phyloP scores from a whole-genome alignment of 192 early-diverging fungal species.

The Spizellomyces sp. region DNA sequence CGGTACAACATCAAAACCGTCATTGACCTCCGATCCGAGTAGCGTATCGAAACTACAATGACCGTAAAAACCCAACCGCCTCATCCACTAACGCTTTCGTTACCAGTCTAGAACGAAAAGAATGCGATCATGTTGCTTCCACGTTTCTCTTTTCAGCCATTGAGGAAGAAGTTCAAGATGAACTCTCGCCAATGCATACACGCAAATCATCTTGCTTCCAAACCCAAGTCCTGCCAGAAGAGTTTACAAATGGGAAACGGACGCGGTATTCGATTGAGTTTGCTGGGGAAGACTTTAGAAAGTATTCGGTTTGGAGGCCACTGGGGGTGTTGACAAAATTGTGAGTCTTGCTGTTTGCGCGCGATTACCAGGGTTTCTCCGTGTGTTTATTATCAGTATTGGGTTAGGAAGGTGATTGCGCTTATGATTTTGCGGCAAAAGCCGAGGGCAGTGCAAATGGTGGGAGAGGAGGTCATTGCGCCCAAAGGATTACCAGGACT shows the following conservation, averaged over 20 bases:
- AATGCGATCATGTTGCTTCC: constrained; percentile 29
- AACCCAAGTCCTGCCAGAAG: constrained; percentile 1
- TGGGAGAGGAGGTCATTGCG: constrained; percentile 30
- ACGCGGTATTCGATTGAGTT: constrained; percentile 37
- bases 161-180: constrained; percentile 20
- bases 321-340: constrained; percentile 13
- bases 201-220: neutral
- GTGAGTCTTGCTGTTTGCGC: constrained; percentile 2
- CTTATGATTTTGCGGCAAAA: constrained; percentile 37
- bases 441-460: constrained; percentile 24
- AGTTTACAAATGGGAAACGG: constrained; percentile 9
- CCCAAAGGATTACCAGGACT: constrained; percentile 45
- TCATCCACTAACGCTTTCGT: neutral
- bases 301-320: constrained; percentile 34
- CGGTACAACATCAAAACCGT: constrained; percentile 43
- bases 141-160: constrained; percentile 41
- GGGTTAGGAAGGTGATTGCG: constrained; percentile 20
- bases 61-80: neutral
- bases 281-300: constrained; percentile 32
- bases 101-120: constrained; percentile 22
- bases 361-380: no score
- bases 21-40: constrained; percentile 47
- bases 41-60: neutral
- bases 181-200: neutral
- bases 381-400: neutral